Evolutionary conservation across 2,329 filamentous ascomycete genomes (phyloP), one percentile per base, ranked within the genome.

Genomic region (Botrytis sinoallii): DNA sequence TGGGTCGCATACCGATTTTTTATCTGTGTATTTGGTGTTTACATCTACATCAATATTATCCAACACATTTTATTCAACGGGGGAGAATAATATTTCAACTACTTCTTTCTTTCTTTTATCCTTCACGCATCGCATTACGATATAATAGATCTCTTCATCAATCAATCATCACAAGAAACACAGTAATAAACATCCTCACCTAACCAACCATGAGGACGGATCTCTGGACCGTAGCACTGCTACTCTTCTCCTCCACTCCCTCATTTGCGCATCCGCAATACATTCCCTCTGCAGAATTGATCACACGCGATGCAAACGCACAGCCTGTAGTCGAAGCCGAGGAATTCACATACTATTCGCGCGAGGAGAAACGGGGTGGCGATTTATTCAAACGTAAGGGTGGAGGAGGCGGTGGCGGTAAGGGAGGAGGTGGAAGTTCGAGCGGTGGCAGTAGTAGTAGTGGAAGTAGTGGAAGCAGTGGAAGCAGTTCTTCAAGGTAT

Each of bases 311-410:
- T 35, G 42, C 42, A 42, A 44, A 44, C 6, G 52, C 35, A 14
- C 7, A 70, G 22, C 29, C 57, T 5, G 4, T 6, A n/a, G 25
- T 40, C 7, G 20, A 20, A 29, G 48, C 48, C 6, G 63, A 67
- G 6, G 66, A 57, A 32, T 57, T 57, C 7, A 70, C 70, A 70
- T 20, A 69, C 70, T 40, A 67, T 65, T 46, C 72, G 72, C 59
- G 67, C 63, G 52, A 60, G 57, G 18, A 75, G 2, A 77, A 77
- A 42, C 52, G 52, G 3, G 69, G 71, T 9, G 74, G 69, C 71
- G 84, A 89, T 46, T 81, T 90, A 35, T 89, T 85, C 83, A 90
- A 89, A 83, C 85, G 89, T 76, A 88, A 88, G 78, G 89, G 89
- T 59, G 89, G 89, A 65, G 89, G 88, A 20, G 72, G 72, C 1